Base-by-base conservation (phyloP, 2,329 filamentous ascomycete species). In the Zymoseptoria passerinii region DNA sequence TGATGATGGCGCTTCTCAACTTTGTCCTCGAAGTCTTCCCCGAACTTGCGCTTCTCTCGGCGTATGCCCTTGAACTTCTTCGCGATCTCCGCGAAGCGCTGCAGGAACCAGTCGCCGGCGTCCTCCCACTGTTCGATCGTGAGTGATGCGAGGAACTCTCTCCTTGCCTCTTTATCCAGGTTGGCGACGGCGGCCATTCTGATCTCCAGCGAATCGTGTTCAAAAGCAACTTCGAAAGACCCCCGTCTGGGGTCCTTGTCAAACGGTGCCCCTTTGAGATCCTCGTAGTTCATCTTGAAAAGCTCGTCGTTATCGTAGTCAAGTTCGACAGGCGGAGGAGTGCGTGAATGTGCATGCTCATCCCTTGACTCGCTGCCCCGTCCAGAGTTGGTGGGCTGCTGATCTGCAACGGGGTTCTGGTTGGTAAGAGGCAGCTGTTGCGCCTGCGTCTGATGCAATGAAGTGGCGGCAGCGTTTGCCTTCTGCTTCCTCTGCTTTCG, bases 31-130 rank as follows among this genome's bases (percentile, higher is more conserved):
- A 84, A 83, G 2, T 74, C 69, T 29, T 73, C 71, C 2, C 81
- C 81, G 4, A 79, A 74, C 54, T 76, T 77, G 20, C 83, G 76
- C 67, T 83, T 81, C 48, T 79, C 76, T 60, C 77, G 76, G 48
- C 84, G 76, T 28, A 78, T 75, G 1, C 77, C 72, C 64, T 78
- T 83, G 64, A 83, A 78, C 52, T 77, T 76, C 18, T 71, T 70
- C 44, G 85, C 68, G 48, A 84, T 71, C 4, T 74, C 70, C 52
- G 73, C 73, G 65, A 86, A 84, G 53, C 77, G 75, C 1, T 80
- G 77, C 1, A 85, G 74, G 51, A 86, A 78, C 76, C 83, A 81
- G 58, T 84, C 81, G 2, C 83, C 83, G 20, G 82, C 80, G 51
- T 83, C 78, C 70, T 86, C 83, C 81, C 83, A 85, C 61, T 85